A percentile compares a stretch with the other conserved stretches of the same genome.
phyloP scores from a whole-genome alignment of 305 asterid species.

The Salvia sclarea region DNA sequence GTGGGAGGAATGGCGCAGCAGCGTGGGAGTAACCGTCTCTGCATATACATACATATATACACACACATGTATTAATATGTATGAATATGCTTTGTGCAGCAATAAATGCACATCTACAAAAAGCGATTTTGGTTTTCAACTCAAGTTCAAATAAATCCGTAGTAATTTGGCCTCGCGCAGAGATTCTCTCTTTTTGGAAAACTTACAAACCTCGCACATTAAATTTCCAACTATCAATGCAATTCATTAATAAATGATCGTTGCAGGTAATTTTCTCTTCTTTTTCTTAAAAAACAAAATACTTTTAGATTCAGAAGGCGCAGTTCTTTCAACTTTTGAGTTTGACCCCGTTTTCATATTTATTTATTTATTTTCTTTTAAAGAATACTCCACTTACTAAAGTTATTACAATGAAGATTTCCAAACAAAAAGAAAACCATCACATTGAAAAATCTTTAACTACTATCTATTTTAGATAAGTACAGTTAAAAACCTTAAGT shows the following conservation, averaged over 20 bases:
- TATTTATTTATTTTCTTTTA: no score
- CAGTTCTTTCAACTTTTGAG: no score
- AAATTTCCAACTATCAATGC: background rate
- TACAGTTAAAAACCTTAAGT: no score
- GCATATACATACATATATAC: background rate
- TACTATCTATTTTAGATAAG: no score
- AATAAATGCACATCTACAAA: background rate
- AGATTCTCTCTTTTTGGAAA: background rate
- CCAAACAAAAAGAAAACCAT: no score
- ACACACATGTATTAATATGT: background rate
- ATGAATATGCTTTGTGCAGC: background rate
- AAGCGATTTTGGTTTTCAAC: background rate
- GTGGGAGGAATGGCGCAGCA: background rate
- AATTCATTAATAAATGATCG: background rate
- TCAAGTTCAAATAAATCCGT: background rate
- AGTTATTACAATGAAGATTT: no score
- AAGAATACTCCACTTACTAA: no score
- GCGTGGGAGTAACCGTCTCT: slow-evolving; percentile 9
- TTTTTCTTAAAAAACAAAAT: no score
- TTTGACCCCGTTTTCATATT: no score
- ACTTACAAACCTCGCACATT: background rate
- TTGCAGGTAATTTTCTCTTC: background rate
- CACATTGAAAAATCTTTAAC: no score
- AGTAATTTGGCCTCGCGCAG: background rate
- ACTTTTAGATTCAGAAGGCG: no score